Evolutionary conservation across 257 asterid genomes (phyloP), one percentile per base, ranked within the genome.

Genomic region (Haberlea rhodopensis): DNA sequence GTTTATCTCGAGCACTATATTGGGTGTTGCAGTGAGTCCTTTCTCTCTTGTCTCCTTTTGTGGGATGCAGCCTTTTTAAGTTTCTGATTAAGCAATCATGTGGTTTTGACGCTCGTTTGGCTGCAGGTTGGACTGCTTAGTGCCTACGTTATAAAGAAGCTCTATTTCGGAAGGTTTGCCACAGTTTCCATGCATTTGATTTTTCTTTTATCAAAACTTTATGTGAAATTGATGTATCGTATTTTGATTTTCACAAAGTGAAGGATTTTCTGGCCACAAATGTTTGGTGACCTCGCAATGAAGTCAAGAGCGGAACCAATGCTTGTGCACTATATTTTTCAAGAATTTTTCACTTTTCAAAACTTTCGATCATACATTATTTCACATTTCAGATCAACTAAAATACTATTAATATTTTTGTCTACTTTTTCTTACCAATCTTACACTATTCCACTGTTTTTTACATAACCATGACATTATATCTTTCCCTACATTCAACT

Each of bases 161-260:
- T 84, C 31, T 84, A 81, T 64, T 84, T 84, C 61, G 90, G 90
- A 72, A 84, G 87, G 90, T 84, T 53, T 49, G 78, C 67, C 22
- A 46, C 31, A 9, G 10, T 63, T 37, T 9, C 53, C 53, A 15
- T 40, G 16, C 28, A 29, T 25, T 10, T 64, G 43, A 28, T 58
- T 37, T 55, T n/a, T n/a, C 28, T 21, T 26, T 0, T 37, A 43
- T 23, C 10, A 60, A 62, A n/a, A 6, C 63, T 10, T 25, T 18
- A n/a, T 26, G 6, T 26, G 26, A 31, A 55, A 16, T 28, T 37
- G 34, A 21, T 26, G 16, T 27, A 32, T 71, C 13, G 8, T 51
- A 46, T 23, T 19, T 57, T 45, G 22, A n/a, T n/a, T n/a, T n/a
- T n/a, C n/a, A n/a, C n/a, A 32, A 66, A 53, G n/a, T 40, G 53